Conservation (phyloP, 2,329 filamentous ascomycete genomes). For the Hymenoscyphus fraxineus region DNA sequence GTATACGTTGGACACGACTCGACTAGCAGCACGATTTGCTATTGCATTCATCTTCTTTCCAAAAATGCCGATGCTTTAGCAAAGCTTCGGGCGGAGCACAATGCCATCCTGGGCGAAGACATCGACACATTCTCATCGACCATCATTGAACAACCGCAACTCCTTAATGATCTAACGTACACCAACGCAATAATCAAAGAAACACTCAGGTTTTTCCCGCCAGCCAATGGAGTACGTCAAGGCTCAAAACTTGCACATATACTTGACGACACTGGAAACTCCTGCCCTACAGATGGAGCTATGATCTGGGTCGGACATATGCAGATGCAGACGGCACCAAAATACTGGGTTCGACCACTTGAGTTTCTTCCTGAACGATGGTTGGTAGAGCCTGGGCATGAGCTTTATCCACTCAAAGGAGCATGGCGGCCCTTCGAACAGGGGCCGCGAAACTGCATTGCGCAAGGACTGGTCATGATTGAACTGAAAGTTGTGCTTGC, state of each 20-base stretch:
- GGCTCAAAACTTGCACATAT: background rate
- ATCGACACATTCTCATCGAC: background rate
- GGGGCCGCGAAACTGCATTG: conserved; percentile 53
- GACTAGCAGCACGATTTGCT: background rate
- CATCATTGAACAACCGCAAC: background rate
- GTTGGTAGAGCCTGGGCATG: conserved; percentile 27
- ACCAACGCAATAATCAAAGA: background rate
- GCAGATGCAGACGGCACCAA: background rate
- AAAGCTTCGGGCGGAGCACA: background rate
- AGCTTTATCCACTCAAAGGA: conserved; percentile 34
- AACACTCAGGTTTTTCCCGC: background rate
- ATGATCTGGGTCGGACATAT: background rate
- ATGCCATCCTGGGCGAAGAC: background rate
- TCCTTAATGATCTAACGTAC: background rate
- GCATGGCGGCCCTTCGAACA: conserved; percentile 55
- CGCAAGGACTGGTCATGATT: conserved; percentile 49
- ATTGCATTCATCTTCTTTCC: background rate
- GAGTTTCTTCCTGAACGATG: background rate
- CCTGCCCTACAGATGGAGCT: background rate
- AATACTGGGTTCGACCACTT: background rate
- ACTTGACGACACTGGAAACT: background rate
- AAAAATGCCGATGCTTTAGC: background rate
- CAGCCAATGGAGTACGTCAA: background rate
- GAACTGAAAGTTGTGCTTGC: conserved; percentile 48
- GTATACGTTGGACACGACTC: background rate